Evolutionary conservation across 1,139 yeast genomes (phyloP).

Genomic region (Kodamaea arcana): DNA sequence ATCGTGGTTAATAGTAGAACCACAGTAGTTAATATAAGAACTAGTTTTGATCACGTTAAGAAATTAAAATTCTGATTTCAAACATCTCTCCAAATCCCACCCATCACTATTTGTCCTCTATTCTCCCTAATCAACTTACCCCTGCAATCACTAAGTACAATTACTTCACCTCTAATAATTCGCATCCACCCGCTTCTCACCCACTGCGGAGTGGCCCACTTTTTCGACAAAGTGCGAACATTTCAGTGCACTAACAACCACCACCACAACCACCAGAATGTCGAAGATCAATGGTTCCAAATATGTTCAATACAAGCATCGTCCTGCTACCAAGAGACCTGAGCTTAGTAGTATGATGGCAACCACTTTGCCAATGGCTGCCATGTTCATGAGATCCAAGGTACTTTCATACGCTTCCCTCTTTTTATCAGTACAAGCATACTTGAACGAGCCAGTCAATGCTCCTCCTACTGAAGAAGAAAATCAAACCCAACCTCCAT

Average conservation of each 20-base stretch:
- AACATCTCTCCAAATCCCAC: too few species aligned
- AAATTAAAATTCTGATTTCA: too few species aligned
- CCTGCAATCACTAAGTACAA: too few species aligned
- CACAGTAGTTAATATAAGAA: too few species aligned
- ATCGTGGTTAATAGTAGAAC: too few species aligned
- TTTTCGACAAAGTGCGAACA: slow-evolving; percentile 7
- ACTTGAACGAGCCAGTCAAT: slow-evolving; percentile 46
- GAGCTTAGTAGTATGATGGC: slow-evolving; percentile 46
- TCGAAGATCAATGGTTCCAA: slow-evolving; percentile 35
- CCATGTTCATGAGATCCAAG: slow-evolving; percentile 55
- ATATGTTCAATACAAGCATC: slow-evolving; percentile 45
- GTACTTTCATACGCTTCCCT: slow-evolving; percentile 56
- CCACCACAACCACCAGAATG: slow-evolving; percentile 14
- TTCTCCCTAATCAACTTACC: too few species aligned
- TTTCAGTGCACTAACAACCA: not conserved
- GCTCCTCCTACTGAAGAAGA: slow-evolving; percentile 16
- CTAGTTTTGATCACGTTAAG: too few species aligned
- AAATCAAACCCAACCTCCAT: slow-evolving; percentile 37
- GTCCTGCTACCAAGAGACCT: slow-evolving; percentile 46
- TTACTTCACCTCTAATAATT: too few species aligned
- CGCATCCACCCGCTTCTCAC: too few species aligned
- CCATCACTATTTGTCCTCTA: too few species aligned
- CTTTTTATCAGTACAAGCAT: slow-evolving; percentile 49
- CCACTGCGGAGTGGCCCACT: too few species aligned
- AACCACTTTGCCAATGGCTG: slow-evolving; percentile 67